Percentiles rank a stretch among this genome's conserved stretches.
Evolutionary conservation across 2,329 filamentous ascomycete species (phyloP).

Genomic region (Hymenoscyphus linearis): DNA sequence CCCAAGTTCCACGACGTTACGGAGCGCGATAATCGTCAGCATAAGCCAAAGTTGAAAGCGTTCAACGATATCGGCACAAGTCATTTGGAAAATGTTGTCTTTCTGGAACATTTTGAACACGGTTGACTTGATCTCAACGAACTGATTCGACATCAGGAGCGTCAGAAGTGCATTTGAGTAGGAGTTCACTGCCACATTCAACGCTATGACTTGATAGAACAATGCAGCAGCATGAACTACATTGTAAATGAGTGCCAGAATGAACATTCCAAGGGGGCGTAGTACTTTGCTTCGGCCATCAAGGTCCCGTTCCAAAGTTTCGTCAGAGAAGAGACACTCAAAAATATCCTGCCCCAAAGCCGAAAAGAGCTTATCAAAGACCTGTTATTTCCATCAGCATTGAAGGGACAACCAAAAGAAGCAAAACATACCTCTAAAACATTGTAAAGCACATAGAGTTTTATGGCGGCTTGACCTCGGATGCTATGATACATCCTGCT

Average conservation of each 20-base stretch:
- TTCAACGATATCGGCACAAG: conserved; percentile 94
- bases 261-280: conserved; percentile 84
- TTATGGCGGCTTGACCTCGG: conserved; percentile 91
- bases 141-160: conserved; percentile 91
- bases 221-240: conserved; percentile 80
- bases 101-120: conserved; percentile 99
- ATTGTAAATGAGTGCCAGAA: conserved; percentile 81
- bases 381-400: conserved; percentile 79
- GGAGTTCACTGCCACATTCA: conserved; percentile 97
- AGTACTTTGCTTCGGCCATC: conserved; percentile 88
- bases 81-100: conserved; percentile 93
- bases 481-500: conserved; percentile 98
- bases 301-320: conserved; percentile 81
- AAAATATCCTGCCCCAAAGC: conserved; percentile 93
- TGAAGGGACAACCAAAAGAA: neutral
- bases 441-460: conserved; percentile 98
- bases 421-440: conserved; percentile 65
- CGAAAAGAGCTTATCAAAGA: conserved; percentile 82
- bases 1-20: conserved; percentile 94
- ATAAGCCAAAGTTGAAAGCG: conserved; percentile 97
- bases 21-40: conserved; percentile 90
- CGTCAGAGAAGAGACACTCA: conserved; percentile 89
- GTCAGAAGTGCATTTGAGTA: conserved; percentile 95
- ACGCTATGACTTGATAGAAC: conserved; percentile 95
- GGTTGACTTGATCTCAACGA: conserved; percentile 96